Base-by-base conservation (phyloP, 352 stramenopile genomes). In the Phytophthora macrochlamydospora region DNA sequence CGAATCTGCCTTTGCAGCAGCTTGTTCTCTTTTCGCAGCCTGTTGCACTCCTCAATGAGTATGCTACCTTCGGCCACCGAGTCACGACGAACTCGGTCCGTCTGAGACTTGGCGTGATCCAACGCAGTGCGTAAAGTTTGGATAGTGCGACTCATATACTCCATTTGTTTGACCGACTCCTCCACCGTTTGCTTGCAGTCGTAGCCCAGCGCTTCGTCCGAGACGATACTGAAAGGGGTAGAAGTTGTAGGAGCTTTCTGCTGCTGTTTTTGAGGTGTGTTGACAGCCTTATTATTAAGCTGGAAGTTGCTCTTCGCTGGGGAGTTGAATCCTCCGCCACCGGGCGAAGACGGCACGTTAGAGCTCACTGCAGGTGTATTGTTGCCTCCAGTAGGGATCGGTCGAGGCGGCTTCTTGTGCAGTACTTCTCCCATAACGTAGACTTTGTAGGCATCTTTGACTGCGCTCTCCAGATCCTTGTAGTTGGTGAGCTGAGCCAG, bases 1-100 rank as follows among this genome's bases (percentile, higher is more conserved):
- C 83, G 85, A 51, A 88, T 88, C 56, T 85, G 81, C 29, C 89
- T 73, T 45, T 77, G 56, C n/a, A 88, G 57, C 1, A 73, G 56
- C 37, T 93, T 94, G 63, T 91, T 91, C 32, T 92, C 78, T 56
- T 92, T 93, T 0, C 85, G 78, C 1, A 93, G 56, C 42, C 83
- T 76, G 67, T 92, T 94, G 74, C 86, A 92, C 49, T 94, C 85
- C 29, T 93, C 81, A 48, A 94, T 90, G 31, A 93, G 70, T 12
- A 91, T 75, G 58, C 85, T 92, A 28, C 83, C 85, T 65, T 94
- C 83, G 1, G 83, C 79, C n/a, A 94, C 78, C 8, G 87, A 79
- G 49, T 94, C 85, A 12, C 87, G 82, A 3, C 86, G 85, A 28
- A 87, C 71, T 4, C 85, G 83, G 38, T 92, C 85, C 0, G 75